phyloP scores from a whole-genome alignment of 2,329 filamentous ascomycete genomes.

The Tolypocladium ovalisporum region DNA sequence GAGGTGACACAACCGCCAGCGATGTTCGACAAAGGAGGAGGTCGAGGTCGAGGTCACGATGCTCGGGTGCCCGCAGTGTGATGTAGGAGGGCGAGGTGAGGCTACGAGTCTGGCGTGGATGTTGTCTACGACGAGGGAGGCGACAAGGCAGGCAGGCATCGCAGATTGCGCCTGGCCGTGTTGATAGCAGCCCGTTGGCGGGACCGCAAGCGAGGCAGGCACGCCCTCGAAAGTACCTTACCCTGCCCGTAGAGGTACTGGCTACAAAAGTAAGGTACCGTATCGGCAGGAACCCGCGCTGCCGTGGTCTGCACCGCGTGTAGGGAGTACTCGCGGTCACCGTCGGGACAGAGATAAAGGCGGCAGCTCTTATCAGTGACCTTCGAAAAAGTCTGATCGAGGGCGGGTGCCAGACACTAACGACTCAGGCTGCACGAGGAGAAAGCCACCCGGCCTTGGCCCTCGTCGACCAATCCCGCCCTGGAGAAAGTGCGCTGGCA shows the following conservation, averaged over 20 bases:
- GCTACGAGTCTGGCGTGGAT: background rate
- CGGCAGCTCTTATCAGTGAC: conserved; percentile 1
- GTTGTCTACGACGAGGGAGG: background rate
- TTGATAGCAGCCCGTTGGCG: background rate
- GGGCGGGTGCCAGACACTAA: background rate
- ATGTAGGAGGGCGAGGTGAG: background rate
- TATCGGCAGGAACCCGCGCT: background rate
- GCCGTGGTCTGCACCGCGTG: background rate
- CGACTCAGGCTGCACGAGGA: background rate
- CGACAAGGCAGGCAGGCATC: background rate
- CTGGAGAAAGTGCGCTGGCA: background rate
- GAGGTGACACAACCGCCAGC: background rate
- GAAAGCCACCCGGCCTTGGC: background rate
- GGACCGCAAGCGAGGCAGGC: background rate
- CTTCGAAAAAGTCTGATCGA: background rate
- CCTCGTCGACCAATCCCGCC: background rate
- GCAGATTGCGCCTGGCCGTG: background rate
- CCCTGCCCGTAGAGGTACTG: background rate
- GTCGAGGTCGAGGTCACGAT: background rate
- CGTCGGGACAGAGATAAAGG: background rate
- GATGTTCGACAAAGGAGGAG: background rate
- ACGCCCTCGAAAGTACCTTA: background rate
- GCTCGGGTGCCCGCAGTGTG: background rate
- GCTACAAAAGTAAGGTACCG: background rate
- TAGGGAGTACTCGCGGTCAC: background rate